These are phyloP conservation scores for Talaromyces trachyspermus DNA, from an alignment of 495 filamentous ascomycete species.

Conservation along the genomic window DNA sequence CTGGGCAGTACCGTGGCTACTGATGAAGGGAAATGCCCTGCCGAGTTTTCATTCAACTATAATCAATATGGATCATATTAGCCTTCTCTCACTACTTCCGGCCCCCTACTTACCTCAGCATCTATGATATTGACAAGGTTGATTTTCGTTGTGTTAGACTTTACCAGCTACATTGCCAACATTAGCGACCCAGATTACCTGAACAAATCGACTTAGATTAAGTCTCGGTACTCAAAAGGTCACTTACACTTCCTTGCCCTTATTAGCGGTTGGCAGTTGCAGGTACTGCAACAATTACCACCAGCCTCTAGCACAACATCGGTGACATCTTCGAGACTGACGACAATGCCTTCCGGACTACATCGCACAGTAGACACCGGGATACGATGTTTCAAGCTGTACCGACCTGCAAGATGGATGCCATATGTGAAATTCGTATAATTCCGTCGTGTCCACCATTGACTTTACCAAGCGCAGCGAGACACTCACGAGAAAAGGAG, in stretches of 20 bases:
- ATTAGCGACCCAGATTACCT: constrained; percentile 38
- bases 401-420: constrained; percentile 25
- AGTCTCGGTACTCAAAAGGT: constrained; percentile 48
- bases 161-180: constrained; percentile 45
- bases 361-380: constrained; percentile 29
- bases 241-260: constrained; percentile 38
- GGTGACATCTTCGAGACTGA: constrained; percentile 35
- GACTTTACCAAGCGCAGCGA: constrained; percentile 16
- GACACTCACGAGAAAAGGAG: neutral
- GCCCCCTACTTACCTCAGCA: constrained; percentile 47
- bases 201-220: constrained; percentile 34
- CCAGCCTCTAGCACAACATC: constrained; percentile 53
- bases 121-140: constrained; percentile 51
- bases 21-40: too few relatives aligned
- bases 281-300: constrained; percentile 39
- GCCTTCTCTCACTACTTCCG: constrained; percentile 44
- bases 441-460: constrained; percentile 15
- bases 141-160: constrained; percentile 47
- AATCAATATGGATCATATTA: too few relatives aligned
- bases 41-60: too few relatives aligned
- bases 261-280: constrained; percentile 24
- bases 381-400: constrained; percentile 25
- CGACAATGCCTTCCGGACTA: constrained; percentile 26
- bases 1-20: too few relatives aligned
- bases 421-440: constrained; percentile 36